A percentile compares a stretch with the other conserved stretches of the same genome.
Evolutionary conservation across 805 yeast genomes (phyloP).

Genomic region (Candida golubevii): DNA sequence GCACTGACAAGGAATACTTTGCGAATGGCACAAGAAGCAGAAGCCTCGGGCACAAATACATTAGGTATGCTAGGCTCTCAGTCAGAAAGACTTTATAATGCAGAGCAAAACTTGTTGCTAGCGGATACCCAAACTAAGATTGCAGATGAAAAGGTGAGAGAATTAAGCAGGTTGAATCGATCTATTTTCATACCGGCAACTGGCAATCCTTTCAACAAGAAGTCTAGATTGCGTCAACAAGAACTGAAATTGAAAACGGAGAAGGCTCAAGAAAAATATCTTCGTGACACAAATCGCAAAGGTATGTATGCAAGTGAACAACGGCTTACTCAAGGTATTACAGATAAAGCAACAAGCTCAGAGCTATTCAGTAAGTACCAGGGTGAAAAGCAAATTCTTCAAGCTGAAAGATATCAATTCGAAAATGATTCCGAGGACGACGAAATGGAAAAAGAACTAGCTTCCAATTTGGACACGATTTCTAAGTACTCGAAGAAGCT

Average conservation of each 20-base stretch:
- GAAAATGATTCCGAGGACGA: conserved; percentile 93
- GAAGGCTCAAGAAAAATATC: conserved; percentile 56
- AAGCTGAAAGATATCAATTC: conserved; percentile 69
- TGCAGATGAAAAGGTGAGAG: conserved; percentile 78
- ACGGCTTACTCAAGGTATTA: conserved; percentile 60
- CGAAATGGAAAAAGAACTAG: conserved; percentile 84
- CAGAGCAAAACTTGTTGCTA: conserved; percentile 71
- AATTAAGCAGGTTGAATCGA: conserved; percentile 74
- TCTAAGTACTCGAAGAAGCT: conserved; percentile 63
- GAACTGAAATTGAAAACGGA: conserved; percentile 66
- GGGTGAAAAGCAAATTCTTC: conserved; percentile 49
- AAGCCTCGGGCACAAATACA: conserved; percentile 56
- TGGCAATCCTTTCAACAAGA: conserved; percentile 83
- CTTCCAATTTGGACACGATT: conserved; percentile 76
- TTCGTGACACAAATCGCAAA: conserved; percentile 56
- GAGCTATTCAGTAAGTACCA: conserved; percentile 45
- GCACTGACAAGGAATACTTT: conserved; percentile 82
- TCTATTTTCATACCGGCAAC: conserved; percentile 76
- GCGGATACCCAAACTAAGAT: conserved; percentile 78
- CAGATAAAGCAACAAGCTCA: conserved; percentile 33
- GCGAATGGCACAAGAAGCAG: conserved; percentile 46
- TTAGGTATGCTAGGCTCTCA: conserved; percentile 93
- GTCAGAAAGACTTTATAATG: conserved; percentile 74
- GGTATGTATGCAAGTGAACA: conserved; percentile 62
- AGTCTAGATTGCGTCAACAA: conserved; percentile 64